Percentiles rank a stretch among this genome's conserved stretches.
These are phyloP conservation scores for Panicum virgatum DNA, from an alignment of 202 grass and related monocot genomes.

Conservation along the genomic window DNA sequence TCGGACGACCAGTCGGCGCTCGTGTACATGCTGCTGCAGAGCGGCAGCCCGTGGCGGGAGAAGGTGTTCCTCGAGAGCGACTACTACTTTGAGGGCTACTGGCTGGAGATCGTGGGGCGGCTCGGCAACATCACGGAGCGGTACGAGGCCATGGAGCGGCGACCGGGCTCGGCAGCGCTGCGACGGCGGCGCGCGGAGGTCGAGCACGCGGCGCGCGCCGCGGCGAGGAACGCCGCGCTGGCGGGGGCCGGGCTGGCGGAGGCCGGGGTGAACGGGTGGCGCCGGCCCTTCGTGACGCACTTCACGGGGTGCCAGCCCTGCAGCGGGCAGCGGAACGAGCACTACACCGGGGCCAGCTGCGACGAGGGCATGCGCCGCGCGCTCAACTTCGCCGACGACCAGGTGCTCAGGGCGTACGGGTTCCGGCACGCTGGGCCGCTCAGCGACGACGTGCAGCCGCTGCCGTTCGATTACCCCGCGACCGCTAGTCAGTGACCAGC, in stretches of 20 bases:
- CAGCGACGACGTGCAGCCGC: slow-evolving; percentile 54
- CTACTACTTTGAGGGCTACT: slow-evolving; percentile 89
- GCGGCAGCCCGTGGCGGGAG: slow-evolving; percentile 54
- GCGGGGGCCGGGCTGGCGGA: slow-evolving; percentile 32
- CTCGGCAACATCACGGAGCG: slow-evolving; percentile 53
- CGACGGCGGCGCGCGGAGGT: slow-evolving; percentile 59
- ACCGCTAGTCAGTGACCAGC: neutral
- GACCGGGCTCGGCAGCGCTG: slow-evolving; percentile 18
- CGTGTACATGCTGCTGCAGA: slow-evolving; percentile 71
- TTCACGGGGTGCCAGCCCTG: slow-evolving; percentile 98
- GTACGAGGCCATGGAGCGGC: slow-evolving; percentile 68
- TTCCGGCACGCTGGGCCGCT: slow-evolving; percentile 58
- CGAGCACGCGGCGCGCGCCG: slow-evolving; percentile 36
- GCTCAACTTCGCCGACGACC: slow-evolving; percentile 84
- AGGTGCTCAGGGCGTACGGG: slow-evolving; percentile 75
- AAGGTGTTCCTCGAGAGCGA: slow-evolving; percentile 72
- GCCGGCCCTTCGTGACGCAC: slow-evolving; percentile 81
- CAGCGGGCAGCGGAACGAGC: slow-evolving; percentile 77
- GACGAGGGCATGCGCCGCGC: slow-evolving; percentile 70
- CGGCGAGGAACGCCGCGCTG: slow-evolving; percentile 39
- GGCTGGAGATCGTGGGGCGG: slow-evolving; percentile 74
- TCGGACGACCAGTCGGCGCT: slow-evolving; percentile 94
- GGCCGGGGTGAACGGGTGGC: slow-evolving; percentile 51
- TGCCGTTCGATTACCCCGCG: slow-evolving; percentile 69
- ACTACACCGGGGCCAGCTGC: slow-evolving; percentile 71